Evolutionary conservation across 345 rosid genomes (phyloP).

Genomic region (Populus deltoides): DNA sequence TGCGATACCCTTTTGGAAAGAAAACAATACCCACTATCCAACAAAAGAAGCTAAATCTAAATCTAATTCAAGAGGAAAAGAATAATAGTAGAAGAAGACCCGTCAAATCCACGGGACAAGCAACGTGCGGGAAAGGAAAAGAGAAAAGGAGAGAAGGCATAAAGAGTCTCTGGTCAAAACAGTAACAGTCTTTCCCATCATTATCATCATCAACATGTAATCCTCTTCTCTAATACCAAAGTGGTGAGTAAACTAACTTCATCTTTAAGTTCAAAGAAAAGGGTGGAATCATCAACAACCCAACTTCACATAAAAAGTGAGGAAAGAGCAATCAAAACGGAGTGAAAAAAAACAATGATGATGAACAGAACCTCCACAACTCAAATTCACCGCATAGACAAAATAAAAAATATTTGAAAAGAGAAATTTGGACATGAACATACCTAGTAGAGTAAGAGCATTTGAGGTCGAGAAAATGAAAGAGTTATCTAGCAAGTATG

Average conservation of each 20-base stretch:
- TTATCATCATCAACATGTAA: constrained; percentile 8
- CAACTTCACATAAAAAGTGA: constrained; percentile 20
- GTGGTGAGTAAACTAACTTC: constrained; percentile 14
- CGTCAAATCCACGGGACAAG: constrained; percentile 23
- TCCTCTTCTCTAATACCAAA: constrained; percentile 34
- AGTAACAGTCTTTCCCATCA: constrained; percentile 7
- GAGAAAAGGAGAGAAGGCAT: neutral
- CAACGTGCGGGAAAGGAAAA: constrained; percentile 32
- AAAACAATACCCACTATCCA: neutral
- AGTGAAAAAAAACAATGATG: neutral
- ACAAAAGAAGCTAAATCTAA: neutral
- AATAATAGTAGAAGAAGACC: neutral
- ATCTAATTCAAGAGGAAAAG: neutral
- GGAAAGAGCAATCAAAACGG: constrained; percentile 8
- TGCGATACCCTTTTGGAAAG: constrained; percentile 2
- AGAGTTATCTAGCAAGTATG: too few species aligned
- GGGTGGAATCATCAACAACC: constrained; percentile 34
- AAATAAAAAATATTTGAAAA: neutral
- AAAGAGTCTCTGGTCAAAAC: constrained; percentile 21
- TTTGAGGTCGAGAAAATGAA: too few species aligned
- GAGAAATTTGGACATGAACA: neutral
- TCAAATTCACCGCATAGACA: neutral
- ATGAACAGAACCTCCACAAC: neutral
- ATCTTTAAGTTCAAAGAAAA: constrained; percentile 25
- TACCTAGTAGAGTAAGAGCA: too few species aligned